These are phyloP conservation scores for Porogramme epimiltina DNA, from an alignment of 1,284 basidiomycete species.

Conservation along the genomic window DNA sequence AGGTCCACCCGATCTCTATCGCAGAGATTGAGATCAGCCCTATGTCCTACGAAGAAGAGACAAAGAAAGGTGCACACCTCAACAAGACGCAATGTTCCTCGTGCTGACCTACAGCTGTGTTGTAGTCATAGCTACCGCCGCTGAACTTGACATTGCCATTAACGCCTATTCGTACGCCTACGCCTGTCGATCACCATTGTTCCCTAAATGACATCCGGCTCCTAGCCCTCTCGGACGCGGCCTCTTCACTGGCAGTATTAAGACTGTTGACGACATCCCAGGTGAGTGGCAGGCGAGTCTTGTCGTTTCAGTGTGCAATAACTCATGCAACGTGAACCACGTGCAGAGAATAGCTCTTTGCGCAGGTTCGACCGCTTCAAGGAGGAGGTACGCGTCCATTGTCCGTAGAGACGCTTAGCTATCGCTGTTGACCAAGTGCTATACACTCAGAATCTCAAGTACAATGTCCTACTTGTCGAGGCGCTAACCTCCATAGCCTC, in stretches of 20 bases:
- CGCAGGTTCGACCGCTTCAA: constrained; percentile 1
- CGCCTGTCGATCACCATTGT: neutral
- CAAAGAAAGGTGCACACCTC: constrained; percentile 32
- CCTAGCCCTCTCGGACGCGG: constrained; percentile 54
- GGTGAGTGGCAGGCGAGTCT: too few relatives aligned
- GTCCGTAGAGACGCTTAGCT: neutral
- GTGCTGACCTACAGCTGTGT: constrained; percentile 6
- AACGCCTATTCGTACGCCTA: constrained; percentile 48
- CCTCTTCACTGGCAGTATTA: constrained; percentile 53
- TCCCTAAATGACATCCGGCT: neutral
- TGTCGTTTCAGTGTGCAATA: too few relatives aligned
- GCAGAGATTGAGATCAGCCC: constrained; percentile 59
- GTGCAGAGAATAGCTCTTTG: neutral
- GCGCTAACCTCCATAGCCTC: constrained; percentile 36
- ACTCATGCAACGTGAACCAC: too few relatives aligned
- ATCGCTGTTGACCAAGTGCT: neutral
- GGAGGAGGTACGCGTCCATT: constrained; percentile 7
- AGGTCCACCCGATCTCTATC: constrained; percentile 45
- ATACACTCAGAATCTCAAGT: constrained; percentile 3
- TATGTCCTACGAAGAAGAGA: constrained; percentile 50
- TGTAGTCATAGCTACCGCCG: constrained; percentile 37
- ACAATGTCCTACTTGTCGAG: constrained; percentile 6
- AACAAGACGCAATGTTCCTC: neutral
- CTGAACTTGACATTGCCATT: constrained; percentile 52
- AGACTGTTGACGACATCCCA: constrained; percentile 50